A percentile compares a stretch with the other conserved stretches of the same genome.
Conservation (phyloP, 805 yeast genomes). For the Priceomyces carsonii region DNA sequence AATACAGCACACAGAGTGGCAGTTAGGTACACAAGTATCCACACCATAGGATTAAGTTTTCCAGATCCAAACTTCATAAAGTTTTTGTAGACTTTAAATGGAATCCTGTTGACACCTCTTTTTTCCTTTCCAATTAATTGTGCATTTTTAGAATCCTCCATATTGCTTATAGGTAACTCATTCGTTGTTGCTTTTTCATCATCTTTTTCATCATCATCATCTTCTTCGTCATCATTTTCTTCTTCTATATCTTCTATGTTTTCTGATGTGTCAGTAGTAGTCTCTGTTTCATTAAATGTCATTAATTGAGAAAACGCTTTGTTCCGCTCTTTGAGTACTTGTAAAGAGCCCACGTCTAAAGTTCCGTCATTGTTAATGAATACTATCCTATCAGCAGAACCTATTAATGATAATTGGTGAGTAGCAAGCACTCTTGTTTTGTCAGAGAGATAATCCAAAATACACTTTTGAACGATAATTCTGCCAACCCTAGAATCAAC, state of each 20-base stretch:
- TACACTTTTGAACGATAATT: slow-evolving; percentile 68
- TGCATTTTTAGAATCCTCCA: slow-evolving; percentile 17
- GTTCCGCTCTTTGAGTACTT: slow-evolving; percentile 45
- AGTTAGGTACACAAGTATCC: slow-evolving; percentile 7
- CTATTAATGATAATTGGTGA: slow-evolving; percentile 72
- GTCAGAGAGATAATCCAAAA: slow-evolving; percentile 53
- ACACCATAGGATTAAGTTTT: slow-evolving; percentile 5
- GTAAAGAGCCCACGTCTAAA: slow-evolving; percentile 58
- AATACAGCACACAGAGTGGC: slow-evolving; percentile 12
- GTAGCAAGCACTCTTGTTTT: slow-evolving; percentile 78
- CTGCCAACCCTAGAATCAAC: slow-evolving; percentile 85
- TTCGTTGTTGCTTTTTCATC: slow-evolving; percentile 7
- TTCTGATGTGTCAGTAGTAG: slow-evolving; percentile 12
- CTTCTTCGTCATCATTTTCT: slow-evolving; percentile 9
- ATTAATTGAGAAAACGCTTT: slow-evolving; percentile 34
- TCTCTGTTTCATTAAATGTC: slow-evolving; percentile 21
- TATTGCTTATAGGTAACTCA: neutral
- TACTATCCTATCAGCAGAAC: slow-evolving; percentile 65
- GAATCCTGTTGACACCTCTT: slow-evolving; percentile 17
- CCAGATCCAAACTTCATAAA: slow-evolving; percentile 17
- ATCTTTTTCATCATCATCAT: slow-evolving; percentile 7
- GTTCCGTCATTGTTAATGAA: slow-evolving; percentile 65
- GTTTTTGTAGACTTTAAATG: slow-evolving; percentile 12
- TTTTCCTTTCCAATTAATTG: slow-evolving; percentile 16
- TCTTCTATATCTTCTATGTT: slow-evolving; percentile 3